Evolutionary conservation across 306 rosid genomes (phyloP).

Genomic region (Hylodesmum podocarpum): DNA sequence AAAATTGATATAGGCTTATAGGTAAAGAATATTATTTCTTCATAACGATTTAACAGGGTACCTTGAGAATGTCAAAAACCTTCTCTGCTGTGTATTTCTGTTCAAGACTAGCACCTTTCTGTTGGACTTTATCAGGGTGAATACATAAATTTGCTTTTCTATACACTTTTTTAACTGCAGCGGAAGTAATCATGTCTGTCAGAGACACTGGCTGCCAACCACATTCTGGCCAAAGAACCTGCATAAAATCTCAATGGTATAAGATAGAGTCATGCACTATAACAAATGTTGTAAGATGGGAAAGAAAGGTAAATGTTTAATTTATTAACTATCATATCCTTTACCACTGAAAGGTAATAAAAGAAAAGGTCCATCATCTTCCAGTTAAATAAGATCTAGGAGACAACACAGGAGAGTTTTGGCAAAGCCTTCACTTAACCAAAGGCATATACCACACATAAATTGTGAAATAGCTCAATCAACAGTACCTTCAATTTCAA

Average conservation of each 20-base stretch:
- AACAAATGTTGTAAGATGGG: not conserved
- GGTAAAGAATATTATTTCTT: not conserved
- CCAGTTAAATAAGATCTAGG: constrained; percentile 13
- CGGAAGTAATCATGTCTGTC: constrained; percentile 78
- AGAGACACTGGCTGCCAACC: constrained; percentile 81
- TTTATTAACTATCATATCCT: not conserved
- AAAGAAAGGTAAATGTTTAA: not conserved
- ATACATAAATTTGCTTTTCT: constrained; percentile 72
- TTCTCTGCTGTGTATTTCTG: constrained; percentile 89
- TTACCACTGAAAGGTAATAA: not conserved
- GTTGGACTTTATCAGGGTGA: constrained; percentile 97
- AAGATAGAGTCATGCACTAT: constrained; percentile 6
- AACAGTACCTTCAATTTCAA: not conserved
- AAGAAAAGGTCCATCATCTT: not conserved
- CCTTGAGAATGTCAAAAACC: constrained; percentile 92
- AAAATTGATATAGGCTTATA: not conserved
- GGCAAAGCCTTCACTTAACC: not conserved
- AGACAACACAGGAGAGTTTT: not conserved
- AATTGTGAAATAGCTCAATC: constrained; percentile 1
- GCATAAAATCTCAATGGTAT: constrained; percentile 37
- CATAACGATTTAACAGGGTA: constrained; percentile 32
- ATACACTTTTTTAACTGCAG: constrained; percentile 72
- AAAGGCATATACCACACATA: not conserved
- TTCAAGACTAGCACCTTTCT: constrained; percentile 74
- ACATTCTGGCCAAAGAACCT: constrained; percentile 86